A percentile compares a stretch with the other conserved stretches of the same genome.
These are phyloP conservation scores for Copromyces sp. DNA, from an alignment of 495 filamentous ascomycete genomes.

Conservation along the genomic window DNA sequence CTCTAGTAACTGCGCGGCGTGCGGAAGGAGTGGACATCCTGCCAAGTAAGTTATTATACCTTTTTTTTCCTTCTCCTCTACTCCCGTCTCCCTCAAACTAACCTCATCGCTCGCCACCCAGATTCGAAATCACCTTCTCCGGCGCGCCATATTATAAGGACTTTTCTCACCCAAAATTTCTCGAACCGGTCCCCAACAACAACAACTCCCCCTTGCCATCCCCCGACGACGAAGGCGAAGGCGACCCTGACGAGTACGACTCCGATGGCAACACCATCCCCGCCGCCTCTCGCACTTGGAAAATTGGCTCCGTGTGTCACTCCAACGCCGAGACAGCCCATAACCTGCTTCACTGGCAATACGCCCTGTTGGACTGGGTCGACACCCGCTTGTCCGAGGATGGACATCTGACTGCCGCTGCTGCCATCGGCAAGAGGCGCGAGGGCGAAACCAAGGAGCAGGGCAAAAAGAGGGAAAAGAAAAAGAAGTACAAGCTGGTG, in stretches of 20 bases:
- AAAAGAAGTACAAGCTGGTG: constrained; percentile 43
- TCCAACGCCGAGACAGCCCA: constrained; percentile 61
- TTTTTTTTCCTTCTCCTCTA: background rate
- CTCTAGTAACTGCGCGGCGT: constrained; percentile 64
- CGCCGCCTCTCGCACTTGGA: constrained; percentile 28
- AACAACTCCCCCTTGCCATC: background rate
- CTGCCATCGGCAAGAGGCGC: background rate
- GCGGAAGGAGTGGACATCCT: constrained; percentile 58
- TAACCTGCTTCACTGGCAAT: constrained; percentile 64
- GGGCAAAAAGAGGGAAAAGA: constrained; percentile 31
- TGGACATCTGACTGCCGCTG: constrained; percentile 35
- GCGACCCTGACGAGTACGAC: constrained; percentile 26
- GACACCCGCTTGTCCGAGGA: constrained; percentile 46
- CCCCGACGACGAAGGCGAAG: constrained; percentile 32
- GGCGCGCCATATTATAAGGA: constrained; percentile 62
- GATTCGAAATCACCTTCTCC: constrained; percentile 45
- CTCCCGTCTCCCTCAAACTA: background rate
- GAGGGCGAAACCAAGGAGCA: constrained; percentile 30
- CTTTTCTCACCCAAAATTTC: constrained; percentile 23
- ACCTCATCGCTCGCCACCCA: background rate
- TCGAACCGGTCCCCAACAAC: constrained; percentile 48
- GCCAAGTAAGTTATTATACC: constrained; percentile 34
- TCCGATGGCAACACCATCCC: constrained; percentile 28
- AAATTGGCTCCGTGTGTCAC: constrained; percentile 43
- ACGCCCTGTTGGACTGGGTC: constrained; percentile 61